Evolutionary conservation across 805 yeast species (phyloP), one percentile per base, ranked within the genome.

Genomic region (Saccharomycopsis fibuligera): DNA sequence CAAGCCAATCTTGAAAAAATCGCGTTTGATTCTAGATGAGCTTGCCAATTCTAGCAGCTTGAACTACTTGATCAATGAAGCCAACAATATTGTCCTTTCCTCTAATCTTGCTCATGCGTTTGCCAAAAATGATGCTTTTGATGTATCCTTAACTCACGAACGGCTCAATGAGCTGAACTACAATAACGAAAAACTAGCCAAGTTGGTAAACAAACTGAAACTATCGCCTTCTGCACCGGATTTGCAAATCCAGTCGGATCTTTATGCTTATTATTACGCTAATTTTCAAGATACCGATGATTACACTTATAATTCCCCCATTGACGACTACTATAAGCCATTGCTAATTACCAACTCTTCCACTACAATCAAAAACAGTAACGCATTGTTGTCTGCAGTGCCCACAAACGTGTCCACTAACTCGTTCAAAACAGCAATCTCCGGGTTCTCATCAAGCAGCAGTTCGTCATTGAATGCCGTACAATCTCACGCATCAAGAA

Each of bases 1-100:
- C 58, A 61, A 58, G 4, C 80, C 90, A 0, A 57, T 57, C 16
- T 58, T 66, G 12, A 55, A 53, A 0, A 53, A 60, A 16, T 65
- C 78, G 0, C 64, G 72, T 30, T 65, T 75, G 0, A 56, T 78
- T 2, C 53, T 78, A 24, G 82, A 78, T 55, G 72, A 70, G 36
- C 69, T 70, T 46, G 69, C 73, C 4, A 73, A 71, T 3, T 55
- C 68, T 16, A 62, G 68, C 35, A 40, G 40, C 9, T 27, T 57
- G 58, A 24, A 56, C 48, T 17, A 51, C 59, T 5, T 57, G 58
- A 37, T 66, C 67, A 1, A 55, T 64, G 14, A 62, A 61, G 40
- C 58, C 53, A 39, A 5, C 53, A 56, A 10, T 33, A 64, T 6
- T 57, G 64, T 2, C 58, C 60, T 1, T 55, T 62, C 41, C 45